Conservation (phyloP, 2,329 filamentous ascomycete species). For the Pseudocercospora musae region DNA sequence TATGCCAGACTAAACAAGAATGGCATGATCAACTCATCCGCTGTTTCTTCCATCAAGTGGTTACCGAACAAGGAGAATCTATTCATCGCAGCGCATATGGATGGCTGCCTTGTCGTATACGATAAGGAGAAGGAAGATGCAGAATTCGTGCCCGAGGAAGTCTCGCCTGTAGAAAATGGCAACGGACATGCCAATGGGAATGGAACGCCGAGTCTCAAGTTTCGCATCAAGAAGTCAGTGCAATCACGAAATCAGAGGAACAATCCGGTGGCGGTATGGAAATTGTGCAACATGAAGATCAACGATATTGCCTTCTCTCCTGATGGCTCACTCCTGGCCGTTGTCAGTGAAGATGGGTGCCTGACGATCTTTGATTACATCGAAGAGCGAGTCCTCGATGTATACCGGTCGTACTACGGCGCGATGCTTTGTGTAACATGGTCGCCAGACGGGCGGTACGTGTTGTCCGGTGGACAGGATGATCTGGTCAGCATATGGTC, state of each 20-base stretch:
- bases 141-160: constrained; percentile 65
- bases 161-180: constrained; percentile 30
- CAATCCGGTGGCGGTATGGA: constrained; percentile 92
- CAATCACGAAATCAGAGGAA: constrained; percentile 89
- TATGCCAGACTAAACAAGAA: constrained; percentile 97
- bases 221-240: constrained; percentile 84
- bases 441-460: constrained; percentile 95
- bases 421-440: constrained; percentile 91
- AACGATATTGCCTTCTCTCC: constrained; percentile 92
- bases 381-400: constrained; percentile 79
- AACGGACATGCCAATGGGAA: constrained; percentile 25
- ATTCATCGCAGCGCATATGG: constrained; percentile 88
- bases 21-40: constrained; percentile 80
- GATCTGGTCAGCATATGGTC: constrained; percentile 97
- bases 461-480: constrained; percentile 92
- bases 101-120: constrained; percentile 87
- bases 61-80: constrained; percentile 90
- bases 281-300: constrained; percentile 83
- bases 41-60: constrained; percentile 87
- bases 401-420: constrained; percentile 90
- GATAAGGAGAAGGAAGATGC: constrained; percentile 96
- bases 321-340: constrained; percentile 78
- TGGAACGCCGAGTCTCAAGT: constrained; percentile 31
- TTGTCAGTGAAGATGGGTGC: constrained; percentile 87
- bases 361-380: constrained; percentile 89